Base-by-base conservation (phyloP, 2,329 filamentous ascomycete species). In the Xylariaceae sp. region DNA sequence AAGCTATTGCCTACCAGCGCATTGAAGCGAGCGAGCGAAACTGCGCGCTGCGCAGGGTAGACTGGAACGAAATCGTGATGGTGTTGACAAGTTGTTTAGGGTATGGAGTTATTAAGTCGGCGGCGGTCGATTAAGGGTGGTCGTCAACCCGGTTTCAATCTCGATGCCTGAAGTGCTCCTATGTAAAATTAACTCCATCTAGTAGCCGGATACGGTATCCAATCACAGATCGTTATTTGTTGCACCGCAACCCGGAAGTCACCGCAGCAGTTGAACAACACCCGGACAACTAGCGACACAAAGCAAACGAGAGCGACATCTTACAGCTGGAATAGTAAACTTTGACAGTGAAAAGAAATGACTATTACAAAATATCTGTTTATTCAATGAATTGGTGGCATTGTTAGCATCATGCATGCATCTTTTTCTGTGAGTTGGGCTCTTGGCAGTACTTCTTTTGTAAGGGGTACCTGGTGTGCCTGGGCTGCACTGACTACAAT, bases 41-140 rank as follows among this genome's bases (percentile, higher is more conserved):
- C 63, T 66, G 68, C 68, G 67, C 63, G 60, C 60, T 49, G 68
- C 67, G 64, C 67, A 56, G 59, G 63, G 58, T 56, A 52, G 45
- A 28, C 50, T 48, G 40, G 53, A 41, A 31, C n/a, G 36, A 51
- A 40, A 64, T 55, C 46, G 58, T 52, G 59, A 61, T 39, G 55
- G 12, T 17, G 44, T 37, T 43, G 52, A 40, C 33, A 33, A 46
- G 26, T 9, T 23, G 29, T 26, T n/a, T 4, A 21, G 45, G 39
- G 44, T 31, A 54, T 52, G 51, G 57, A 58, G 54, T 53, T 45
- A 52, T 51, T n/a, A 53, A 53, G 44, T 53, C 43, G 12, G 21
- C 39, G 3, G 29, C 40, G 21, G 29, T 51, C 33, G 41, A 26
- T 28, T 44, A 29, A 34, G 47, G 48, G 49, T 52, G 51, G 43